phyloP scores from a whole-genome alignment of 352 stramenopile genomes.

The Pythium folliculosum region DNA sequence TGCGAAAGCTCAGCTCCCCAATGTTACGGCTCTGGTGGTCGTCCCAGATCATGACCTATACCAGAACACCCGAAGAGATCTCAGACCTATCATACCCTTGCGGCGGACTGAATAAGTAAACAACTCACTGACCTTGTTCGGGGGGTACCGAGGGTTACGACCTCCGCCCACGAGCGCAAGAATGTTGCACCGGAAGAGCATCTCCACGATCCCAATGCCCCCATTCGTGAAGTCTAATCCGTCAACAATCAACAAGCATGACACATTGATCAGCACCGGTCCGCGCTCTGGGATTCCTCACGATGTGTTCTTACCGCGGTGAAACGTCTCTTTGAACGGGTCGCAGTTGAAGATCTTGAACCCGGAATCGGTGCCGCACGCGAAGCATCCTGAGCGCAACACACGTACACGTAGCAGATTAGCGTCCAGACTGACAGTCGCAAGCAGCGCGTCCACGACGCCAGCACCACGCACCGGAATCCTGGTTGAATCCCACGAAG shows the following conservation, averaged over 20 bases:
- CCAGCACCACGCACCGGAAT: conserved; percentile 68
- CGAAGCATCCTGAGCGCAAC: conserved; percentile 83
- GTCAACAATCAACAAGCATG: not conserved
- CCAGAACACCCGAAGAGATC: too few relatives aligned
- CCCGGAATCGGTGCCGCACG: conserved; percentile 94
- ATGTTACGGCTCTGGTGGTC: conserved; percentile 98
- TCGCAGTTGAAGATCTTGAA: conserved; percentile 99
- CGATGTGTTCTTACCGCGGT: conserved; percentile 59
- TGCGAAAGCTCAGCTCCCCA: conserved; percentile 97
- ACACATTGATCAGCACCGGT: not conserved
- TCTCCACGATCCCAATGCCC: conserved; percentile 98
- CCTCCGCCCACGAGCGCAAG: conserved; percentile 93
- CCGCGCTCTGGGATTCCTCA: not conserved
- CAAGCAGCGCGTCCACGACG: too few relatives aligned
- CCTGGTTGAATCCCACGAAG: conserved; percentile 95
- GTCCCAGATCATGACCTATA: conserved; percentile 99
- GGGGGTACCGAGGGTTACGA: conserved; percentile 91
- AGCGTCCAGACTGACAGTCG: not conserved
- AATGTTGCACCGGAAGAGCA: conserved; percentile 99
- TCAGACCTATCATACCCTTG: not conserved
- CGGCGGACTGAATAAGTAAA: not conserved
- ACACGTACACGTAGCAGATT: not conserved
- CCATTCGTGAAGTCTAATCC: conserved; percentile 90
- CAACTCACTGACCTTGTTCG: conserved; percentile 88
- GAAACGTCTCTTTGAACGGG: conserved; percentile 97